Percentiles rank a stretch among this genome's conserved stretches.
These are phyloP conservation scores for Penicillium desertorum DNA, from an alignment of 495 filamentous ascomycete genomes.

Conservation along the genomic window DNA sequence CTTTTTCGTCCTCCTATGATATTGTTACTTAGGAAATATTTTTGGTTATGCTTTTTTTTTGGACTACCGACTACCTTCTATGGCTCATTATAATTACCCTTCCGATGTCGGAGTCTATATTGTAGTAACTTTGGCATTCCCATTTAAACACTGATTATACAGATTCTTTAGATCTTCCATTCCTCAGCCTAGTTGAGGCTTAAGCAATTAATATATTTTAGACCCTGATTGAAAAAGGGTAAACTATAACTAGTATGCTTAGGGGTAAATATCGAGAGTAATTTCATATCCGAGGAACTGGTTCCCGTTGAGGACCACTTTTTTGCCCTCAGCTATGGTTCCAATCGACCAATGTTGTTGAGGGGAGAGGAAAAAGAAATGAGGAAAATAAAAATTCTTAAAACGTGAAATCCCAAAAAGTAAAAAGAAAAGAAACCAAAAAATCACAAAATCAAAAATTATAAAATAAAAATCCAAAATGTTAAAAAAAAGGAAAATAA, in stretches of 20 bases:
- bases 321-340: conserved; percentile 28
- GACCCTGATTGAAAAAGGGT: conserved; percentile 14
- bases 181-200: conserved; percentile 22
- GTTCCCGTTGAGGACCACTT: conserved; percentile 38
- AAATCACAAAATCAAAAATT: conserved; percentile 7
- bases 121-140: conserved; percentile 16
- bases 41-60: not conserved
- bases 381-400: conserved; percentile 15
- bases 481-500: conserved; percentile 9
- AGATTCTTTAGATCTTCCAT: conserved; percentile 30
- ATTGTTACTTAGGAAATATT: not conserved
- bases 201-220: conserved; percentile 15
- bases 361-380: not conserved
- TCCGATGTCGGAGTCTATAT: conserved; percentile 34
- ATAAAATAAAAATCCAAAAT: conserved; percentile 1
- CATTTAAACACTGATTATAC: conserved; percentile 14
- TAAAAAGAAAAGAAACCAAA: conserved; percentile 2
- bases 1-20: conserved; percentile 1
- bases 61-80: not conserved
- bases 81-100: not conserved
- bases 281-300: conserved; percentile 37
- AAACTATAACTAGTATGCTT: not conserved
- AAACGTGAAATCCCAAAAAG: not conserved
- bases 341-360: conserved; percentile 3
- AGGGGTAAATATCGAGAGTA: not conserved